Conservation (phyloP, 352 stramenopile genomes). For the Salisapilia sapeloensis region DNA sequence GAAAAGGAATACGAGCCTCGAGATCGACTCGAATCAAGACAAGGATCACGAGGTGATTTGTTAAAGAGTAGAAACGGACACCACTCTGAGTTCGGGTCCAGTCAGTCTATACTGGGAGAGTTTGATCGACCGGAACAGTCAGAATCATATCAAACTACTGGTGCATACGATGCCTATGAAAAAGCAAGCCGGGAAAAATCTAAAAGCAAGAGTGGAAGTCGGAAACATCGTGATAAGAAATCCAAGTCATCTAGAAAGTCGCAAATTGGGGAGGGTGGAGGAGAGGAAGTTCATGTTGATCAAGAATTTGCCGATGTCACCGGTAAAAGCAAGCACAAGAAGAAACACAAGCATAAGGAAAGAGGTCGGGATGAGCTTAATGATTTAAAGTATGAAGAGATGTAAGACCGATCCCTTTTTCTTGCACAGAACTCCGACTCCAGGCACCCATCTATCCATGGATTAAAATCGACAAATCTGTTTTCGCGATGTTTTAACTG, state of each 20-base stretch:
- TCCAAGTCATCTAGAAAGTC: too few relatives aligned
- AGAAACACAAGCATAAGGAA: constrained; percentile 29
- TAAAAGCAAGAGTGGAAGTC: background rate
- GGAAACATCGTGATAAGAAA: background rate
- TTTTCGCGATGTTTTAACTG: too few relatives aligned
- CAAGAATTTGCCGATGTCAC: background rate
- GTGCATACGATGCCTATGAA: background rate
- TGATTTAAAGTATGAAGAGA: background rate
- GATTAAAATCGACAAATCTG: too few relatives aligned
- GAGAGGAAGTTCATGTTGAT: constrained; percentile 1
- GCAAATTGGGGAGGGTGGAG: background rate
- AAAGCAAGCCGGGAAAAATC: background rate
- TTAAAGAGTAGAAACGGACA: too few relatives aligned
- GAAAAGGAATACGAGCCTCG: constrained; percentile 38
- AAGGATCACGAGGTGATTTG: constrained; percentile 50
- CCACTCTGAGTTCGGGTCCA: too few relatives aligned
- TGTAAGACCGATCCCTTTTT: constrained; percentile 5
- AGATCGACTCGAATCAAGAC: constrained; percentile 58
- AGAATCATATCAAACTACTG: background rate
- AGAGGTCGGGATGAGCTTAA: constrained; percentile 10
- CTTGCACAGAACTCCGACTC: constrained; percentile 5
- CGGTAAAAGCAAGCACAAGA: constrained; percentile 24
- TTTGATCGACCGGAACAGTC: too few relatives aligned
- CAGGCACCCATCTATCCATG: too few relatives aligned
- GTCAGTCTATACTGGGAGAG: too few relatives aligned